Conservation (phyloP, 495 filamentous ascomycete genomes). For the Astrothelium macrocarpum region DNA sequence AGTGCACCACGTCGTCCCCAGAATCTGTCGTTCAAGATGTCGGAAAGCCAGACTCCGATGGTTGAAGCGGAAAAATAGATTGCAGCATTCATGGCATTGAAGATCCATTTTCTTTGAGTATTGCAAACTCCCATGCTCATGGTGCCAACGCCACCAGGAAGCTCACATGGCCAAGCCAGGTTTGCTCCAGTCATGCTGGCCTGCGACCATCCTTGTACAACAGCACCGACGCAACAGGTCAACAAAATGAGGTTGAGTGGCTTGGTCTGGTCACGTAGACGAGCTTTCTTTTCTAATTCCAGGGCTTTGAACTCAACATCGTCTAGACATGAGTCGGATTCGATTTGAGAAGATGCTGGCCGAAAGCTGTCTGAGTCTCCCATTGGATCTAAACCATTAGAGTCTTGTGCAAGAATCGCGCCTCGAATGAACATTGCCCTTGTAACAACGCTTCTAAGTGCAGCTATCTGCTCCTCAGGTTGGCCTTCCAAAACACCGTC, state of each 20-base stretch:
- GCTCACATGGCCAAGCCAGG: slow-evolving; percentile 13
- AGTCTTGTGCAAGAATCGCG: not conserved
- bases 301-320: slow-evolving; percentile 17
- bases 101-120: slow-evolving; percentile 14
- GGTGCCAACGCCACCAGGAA: slow-evolving; percentile 7
- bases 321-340: not conserved
- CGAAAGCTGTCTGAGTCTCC: slow-evolving; percentile 2
- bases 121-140: slow-evolving; percentile 4
- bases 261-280: slow-evolving; percentile 39
- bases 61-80: slow-evolving; percentile 15
- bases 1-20: slow-evolving; percentile 28
- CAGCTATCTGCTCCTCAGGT: not conserved
- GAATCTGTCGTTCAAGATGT: slow-evolving; percentile 43
- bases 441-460: not conserved
- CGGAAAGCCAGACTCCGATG: slow-evolving; percentile 33
- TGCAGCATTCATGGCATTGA: slow-evolving; percentile 14
- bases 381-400: slow-evolving; percentile 1
- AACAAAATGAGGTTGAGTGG: slow-evolving; percentile 60
- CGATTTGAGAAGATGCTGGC: slow-evolving; percentile 1
- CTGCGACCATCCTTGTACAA: slow-evolving; percentile 43
- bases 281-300: slow-evolving; percentile 17
- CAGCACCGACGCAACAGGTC: slow-evolving; percentile 61
- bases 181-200: slow-evolving; percentile 37
- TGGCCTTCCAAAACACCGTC: slow-evolving; percentile 1
- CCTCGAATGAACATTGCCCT: not conserved